Evolutionary conservation across 805 yeast species (phyloP).

Genomic region (Candida yuanshanica): DNA sequence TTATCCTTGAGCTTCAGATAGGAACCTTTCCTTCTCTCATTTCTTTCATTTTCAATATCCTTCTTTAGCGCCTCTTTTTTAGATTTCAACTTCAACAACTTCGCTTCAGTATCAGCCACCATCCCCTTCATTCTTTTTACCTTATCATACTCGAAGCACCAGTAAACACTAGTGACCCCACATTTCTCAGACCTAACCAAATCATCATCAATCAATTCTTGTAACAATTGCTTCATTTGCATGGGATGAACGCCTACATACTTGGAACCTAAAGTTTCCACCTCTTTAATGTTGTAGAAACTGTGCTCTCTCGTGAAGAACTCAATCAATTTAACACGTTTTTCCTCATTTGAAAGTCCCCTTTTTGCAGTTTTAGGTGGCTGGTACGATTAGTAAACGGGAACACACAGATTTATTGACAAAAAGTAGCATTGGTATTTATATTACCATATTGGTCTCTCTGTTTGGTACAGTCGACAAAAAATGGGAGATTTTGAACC

Average conservation of each 20-base stretch:
- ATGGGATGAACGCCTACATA: conserved; percentile 44
- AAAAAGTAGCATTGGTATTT: too few relatives aligned
- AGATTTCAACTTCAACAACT: conserved; percentile 11
- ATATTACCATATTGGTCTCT: neutral
- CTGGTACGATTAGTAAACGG: neutral
- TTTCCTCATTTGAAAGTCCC: conserved; percentile 35
- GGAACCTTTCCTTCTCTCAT: neutral
- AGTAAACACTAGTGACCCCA: conserved; percentile 46
- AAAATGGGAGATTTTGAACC: neutral
- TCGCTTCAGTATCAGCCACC: conserved; percentile 1
- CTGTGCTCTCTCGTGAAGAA: conserved; percentile 37
- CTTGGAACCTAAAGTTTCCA: conserved; percentile 40
- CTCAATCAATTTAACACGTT: conserved; percentile 29
- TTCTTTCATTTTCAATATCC: conserved; percentile 9
- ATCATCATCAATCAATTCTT: conserved; percentile 42
- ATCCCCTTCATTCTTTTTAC: conserved; percentile 10
- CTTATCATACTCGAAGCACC: conserved; percentile 39
- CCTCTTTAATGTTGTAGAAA: conserved; percentile 44
- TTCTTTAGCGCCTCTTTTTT: conserved; percentile 2
- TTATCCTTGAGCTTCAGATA: neutral
- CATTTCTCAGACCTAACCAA: conserved; percentile 47
- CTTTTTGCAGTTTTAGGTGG: conserved; percentile 20
- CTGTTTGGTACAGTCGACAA: neutral
- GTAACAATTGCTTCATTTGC: conserved; percentile 47
- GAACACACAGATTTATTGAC: too few relatives aligned